These are phyloP conservation scores for Volvariella volvacea DNA, from an alignment of 1,284 basidiomycete species.

Conservation along the genomic window DNA sequence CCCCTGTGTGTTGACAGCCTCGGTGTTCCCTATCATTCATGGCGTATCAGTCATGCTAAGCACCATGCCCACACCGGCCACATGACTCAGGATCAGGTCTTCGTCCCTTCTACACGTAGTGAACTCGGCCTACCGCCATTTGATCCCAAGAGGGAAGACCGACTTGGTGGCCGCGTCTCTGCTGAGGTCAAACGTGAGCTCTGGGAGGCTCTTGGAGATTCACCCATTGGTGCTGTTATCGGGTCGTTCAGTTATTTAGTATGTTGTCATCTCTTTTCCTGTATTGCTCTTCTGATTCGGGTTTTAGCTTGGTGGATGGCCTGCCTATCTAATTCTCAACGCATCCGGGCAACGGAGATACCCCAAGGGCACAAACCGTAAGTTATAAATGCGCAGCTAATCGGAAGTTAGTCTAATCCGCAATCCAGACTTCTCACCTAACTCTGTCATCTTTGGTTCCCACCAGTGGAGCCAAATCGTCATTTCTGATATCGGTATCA, in stretches of 20 bases:
- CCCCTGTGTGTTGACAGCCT: conserved; percentile 43
- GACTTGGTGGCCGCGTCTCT: conserved; percentile 63
- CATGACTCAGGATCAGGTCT: conserved; percentile 95
- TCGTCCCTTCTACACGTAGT: conserved; percentile 86
- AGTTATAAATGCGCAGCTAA: conserved; percentile 20
- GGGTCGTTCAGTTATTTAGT: conserved; percentile 70
- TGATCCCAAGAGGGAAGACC: conserved; percentile 63
- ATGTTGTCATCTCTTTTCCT: conserved; percentile 17
- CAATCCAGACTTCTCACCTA: conserved; percentile 78
- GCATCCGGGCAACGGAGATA: conserved; percentile 87
- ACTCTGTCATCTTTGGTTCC: conserved; percentile 79
- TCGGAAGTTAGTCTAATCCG: background rate
- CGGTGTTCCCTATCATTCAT: conserved; percentile 96
- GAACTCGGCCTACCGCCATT: conserved; percentile 61
- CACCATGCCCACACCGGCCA: conserved; percentile 96
- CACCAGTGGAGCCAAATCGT: conserved; percentile 79
- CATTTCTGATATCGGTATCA: conserved; percentile 81
- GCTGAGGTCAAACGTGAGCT: conserved; percentile 74
- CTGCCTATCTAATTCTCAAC: conserved; percentile 79
- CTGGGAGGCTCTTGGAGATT: conserved; percentile 88
- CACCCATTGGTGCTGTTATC: conserved; percentile 76
- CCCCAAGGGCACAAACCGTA: conserved; percentile 79
- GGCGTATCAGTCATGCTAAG: conserved; percentile 95
- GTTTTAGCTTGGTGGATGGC: conserved; percentile 76
- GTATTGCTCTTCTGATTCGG: conserved; percentile 1